phyloP scores from a whole-genome alignment of 768 basidiomycete species.

The Inosperma sp. region DNA sequence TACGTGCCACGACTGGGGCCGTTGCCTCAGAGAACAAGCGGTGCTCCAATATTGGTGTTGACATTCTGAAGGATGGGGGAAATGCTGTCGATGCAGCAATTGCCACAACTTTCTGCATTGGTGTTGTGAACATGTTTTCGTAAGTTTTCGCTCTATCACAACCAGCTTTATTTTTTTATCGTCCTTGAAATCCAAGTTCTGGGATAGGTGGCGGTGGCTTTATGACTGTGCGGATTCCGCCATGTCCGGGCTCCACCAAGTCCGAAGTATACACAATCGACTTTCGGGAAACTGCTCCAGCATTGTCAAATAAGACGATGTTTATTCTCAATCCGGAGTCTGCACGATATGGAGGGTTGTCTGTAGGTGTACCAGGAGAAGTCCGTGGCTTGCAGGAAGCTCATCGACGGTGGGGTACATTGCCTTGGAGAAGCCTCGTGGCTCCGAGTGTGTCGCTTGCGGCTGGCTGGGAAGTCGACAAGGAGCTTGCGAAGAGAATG shows the following conservation, averaged over 20 bases:
- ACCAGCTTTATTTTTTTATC: too few species aligned
- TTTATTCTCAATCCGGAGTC: slow-evolving; percentile 50
- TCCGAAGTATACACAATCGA: slow-evolving; percentile 74
- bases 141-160: slow-evolving; percentile 34
- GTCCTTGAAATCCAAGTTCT: slow-evolving; percentile 41
- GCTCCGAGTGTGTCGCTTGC: slow-evolving; percentile 73
- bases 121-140: slow-evolving; percentile 90
- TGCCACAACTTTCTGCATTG: slow-evolving; percentile 70
- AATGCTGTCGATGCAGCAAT: slow-evolving; percentile 90
- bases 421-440: slow-evolving; percentile 77
- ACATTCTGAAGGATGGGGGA: slow-evolving; percentile 73
- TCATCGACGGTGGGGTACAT: slow-evolving; percentile 72
- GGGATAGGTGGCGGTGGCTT: slow-evolving; percentile 89
- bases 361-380: slow-evolving; percentile 91
- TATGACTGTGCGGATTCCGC: slow-evolving; percentile 77
- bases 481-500: slow-evolving; percentile 71
- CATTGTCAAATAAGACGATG: slow-evolving; percentile 71
- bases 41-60: slow-evolving; percentile 83
- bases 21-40: slow-evolving; percentile 85
- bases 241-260: slow-evolving; percentile 32
- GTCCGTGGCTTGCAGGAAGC: slow-evolving; percentile 82
- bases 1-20: slow-evolving; percentile 67
- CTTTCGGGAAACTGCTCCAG: slow-evolving; percentile 86
- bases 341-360: slow-evolving; percentile 70
- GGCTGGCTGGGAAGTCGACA: slow-evolving; percentile 71